Conservation (phyloP, 352 stramenopile genomes). For the Chrysophaeum taylorii region DNA sequence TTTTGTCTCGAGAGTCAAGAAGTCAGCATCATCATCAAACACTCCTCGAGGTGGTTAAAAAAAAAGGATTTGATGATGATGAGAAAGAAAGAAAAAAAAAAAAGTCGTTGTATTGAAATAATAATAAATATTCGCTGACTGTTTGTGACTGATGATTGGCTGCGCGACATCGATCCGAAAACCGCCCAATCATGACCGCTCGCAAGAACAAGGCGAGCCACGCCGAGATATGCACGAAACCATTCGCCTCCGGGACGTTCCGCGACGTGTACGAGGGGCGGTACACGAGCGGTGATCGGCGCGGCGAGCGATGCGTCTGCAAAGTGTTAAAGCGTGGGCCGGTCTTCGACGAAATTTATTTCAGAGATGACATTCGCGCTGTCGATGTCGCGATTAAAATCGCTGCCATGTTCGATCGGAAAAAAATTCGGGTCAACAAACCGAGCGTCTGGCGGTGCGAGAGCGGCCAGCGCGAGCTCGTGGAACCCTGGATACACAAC, state of each 20-base stretch:
- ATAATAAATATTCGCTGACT: too few species aligned
- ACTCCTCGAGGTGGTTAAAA: too few species aligned
- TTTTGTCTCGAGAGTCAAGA: too few species aligned
- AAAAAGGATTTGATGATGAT: too few species aligned
- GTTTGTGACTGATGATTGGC: too few species aligned
- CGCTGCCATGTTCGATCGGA: conserved; percentile 20
- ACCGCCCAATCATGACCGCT: too few species aligned
- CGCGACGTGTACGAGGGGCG: conserved; percentile 28
- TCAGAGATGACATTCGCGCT: conserved; percentile 27
- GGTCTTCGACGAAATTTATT: conserved; percentile 31
- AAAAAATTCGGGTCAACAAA: conserved; percentile 28
- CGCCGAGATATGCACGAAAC: too few species aligned
- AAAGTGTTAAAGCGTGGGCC: conserved; percentile 37
- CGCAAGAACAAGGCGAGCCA: too few species aligned
- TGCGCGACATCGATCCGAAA: too few species aligned
- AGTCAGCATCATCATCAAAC: too few species aligned
- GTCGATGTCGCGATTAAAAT: conserved; percentile 30
- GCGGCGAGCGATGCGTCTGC: conserved; percentile 30
- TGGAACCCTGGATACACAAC: conserved; percentile 37
- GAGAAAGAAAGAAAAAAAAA: too few species aligned
- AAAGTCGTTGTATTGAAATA: too few species aligned
- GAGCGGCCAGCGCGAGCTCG: conserved; percentile 27
- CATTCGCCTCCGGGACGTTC: conserved; percentile 33
- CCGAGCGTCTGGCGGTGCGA: conserved; percentile 31
- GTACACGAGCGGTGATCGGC: conserved; percentile 27